Evolutionary conservation across 495 filamentous ascomycete species (phyloP).

Genomic region (Daldinia childiae): DNA sequence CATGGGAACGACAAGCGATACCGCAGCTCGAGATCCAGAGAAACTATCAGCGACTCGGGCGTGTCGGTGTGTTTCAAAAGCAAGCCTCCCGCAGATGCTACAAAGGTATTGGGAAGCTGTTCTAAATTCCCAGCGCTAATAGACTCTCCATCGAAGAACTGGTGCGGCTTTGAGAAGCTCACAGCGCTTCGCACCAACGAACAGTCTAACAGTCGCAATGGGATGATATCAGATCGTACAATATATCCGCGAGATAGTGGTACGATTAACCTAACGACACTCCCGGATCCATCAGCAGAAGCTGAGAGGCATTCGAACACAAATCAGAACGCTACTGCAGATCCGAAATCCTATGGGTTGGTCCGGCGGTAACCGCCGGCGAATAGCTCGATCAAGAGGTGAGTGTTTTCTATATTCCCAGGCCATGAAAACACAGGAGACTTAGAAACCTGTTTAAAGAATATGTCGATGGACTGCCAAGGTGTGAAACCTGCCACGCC

Average conservation of each 20-base stretch:
- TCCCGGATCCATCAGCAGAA: not conserved
- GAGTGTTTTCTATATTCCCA: not conserved
- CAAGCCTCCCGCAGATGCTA: not conserved
- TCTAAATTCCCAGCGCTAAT: not conserved
- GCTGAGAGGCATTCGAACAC: not conserved
- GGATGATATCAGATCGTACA: not conserved
- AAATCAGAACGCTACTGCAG: not conserved
- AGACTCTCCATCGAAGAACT: not conserved
- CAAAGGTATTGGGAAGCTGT: not conserved
- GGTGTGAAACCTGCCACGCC: not conserved
- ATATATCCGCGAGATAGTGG: constrained; percentile 7
- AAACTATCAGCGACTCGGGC: not conserved
- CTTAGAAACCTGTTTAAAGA: not conserved
- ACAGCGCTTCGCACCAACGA: not conserved
- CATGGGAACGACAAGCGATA: not conserved
- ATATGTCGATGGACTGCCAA: not conserved
- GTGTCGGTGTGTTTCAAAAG: not conserved
- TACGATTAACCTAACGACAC: not conserved
- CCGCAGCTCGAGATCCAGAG: not conserved
- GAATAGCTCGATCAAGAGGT: not conserved
- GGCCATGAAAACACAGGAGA: not conserved
- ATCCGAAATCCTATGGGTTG: not conserved
- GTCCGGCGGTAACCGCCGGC: not conserved
- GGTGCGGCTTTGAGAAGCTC: not conserved
- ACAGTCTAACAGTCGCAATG: not conserved